Evolutionary conservation across 352 stramenopile species (phyloP).

Genomic region (Halophytophthora batemanensis): DNA sequence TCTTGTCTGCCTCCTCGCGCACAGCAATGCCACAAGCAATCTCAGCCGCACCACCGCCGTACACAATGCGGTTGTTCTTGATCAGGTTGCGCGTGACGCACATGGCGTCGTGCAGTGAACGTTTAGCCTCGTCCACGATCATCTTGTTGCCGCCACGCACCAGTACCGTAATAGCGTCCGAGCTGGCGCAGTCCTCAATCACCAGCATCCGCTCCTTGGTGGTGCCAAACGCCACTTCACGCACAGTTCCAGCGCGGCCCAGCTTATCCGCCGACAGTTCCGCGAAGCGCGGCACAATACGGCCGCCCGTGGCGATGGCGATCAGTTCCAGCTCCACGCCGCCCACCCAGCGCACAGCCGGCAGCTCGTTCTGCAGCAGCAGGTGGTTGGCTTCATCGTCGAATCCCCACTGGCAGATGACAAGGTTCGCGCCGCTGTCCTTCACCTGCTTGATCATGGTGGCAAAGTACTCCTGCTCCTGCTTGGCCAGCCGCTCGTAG

Average conservation of each 20-base stretch:
- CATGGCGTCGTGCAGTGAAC: slow-evolving; percentile 99
- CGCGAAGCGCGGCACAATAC: slow-evolving; percentile 98
- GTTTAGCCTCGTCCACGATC: slow-evolving; percentile 99
- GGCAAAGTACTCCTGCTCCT: slow-evolving; percentile 99
- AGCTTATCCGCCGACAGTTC: slow-evolving; percentile 98
- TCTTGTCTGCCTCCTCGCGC: slow-evolving; percentile 81
- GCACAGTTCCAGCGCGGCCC: slow-evolving; percentile 91
- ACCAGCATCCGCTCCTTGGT: slow-evolving; percentile 98
- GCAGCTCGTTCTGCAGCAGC: slow-evolving; percentile 96
- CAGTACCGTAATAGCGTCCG: slow-evolving; percentile 97
- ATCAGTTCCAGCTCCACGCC: slow-evolving; percentile 99
- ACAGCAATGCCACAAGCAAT: slow-evolving; percentile 97
- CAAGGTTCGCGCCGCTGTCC: slow-evolving; percentile 96
- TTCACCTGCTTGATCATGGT: slow-evolving; percentile 99
- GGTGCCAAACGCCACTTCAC: slow-evolving; percentile 97
- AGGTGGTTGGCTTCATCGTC: slow-evolving; percentile 99
- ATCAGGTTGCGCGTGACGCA: slow-evolving; percentile 99
- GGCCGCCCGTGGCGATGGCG: slow-evolving; percentile 97
- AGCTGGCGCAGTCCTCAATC: slow-evolving; percentile 98
- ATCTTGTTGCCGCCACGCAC: slow-evolving; percentile 99
- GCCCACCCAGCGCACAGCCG: slow-evolving; percentile 98
- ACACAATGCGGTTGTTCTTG: slow-evolving; percentile 99
- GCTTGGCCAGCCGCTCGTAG: slow-evolving; percentile 95
- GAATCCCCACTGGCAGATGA: slow-evolving; percentile 99
- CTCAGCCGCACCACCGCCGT: slow-evolving; percentile 97